Evolutionary conservation across 2,329 filamentous ascomycete species (phyloP).

Genomic region (Cladophialophora immunda): DNA sequence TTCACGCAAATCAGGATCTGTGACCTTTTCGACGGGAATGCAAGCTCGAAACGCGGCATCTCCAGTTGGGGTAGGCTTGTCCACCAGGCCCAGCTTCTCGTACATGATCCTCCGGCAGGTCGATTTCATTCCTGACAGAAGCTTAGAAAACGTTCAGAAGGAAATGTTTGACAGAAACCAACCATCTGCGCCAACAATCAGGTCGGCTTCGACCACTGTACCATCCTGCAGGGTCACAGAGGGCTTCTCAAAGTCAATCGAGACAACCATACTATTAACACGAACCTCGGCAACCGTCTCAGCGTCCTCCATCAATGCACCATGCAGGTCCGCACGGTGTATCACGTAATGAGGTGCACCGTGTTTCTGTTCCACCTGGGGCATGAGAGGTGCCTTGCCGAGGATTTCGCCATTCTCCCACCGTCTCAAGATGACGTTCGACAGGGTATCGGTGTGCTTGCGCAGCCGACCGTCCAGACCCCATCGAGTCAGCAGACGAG

Average conservation of each 20-base stretch:
- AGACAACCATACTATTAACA: conserved; percentile 35
- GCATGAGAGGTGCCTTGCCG: conserved; percentile 13
- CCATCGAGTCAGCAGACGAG: conserved; percentile 8
- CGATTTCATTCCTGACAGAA: conserved; percentile 39
- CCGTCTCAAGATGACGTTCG: not conserved
- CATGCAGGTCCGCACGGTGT: conserved; percentile 43
- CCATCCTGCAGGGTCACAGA: conserved; percentile 36
- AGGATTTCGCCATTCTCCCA: conserved; percentile 20
- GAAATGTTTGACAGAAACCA: conserved; percentile 15
- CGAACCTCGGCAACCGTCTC: conserved; percentile 31
- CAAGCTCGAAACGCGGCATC: conserved; percentile 43
- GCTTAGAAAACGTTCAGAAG: not conserved
- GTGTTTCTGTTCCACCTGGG: conserved; percentile 37
- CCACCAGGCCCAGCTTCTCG: conserved; percentile 11
- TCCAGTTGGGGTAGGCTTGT: conserved; percentile 40
- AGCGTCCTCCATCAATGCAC: conserved; percentile 34
- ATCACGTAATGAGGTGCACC: conserved; percentile 44
- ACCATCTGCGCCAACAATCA: conserved; percentile 44
- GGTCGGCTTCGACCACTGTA: conserved; percentile 36
- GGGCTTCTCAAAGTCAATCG: conserved; percentile 30
- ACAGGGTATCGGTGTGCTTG: not conserved
- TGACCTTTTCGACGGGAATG: conserved; percentile 38
- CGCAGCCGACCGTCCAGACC: not conserved
- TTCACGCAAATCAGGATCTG: conserved; percentile 41
- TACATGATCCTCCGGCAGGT: conserved; percentile 36